Evolutionary conservation across 139 green algal genomes (phyloP), one percentile per base, ranked within the genome.

Genomic region (Ettlia oleoabundans): DNA sequence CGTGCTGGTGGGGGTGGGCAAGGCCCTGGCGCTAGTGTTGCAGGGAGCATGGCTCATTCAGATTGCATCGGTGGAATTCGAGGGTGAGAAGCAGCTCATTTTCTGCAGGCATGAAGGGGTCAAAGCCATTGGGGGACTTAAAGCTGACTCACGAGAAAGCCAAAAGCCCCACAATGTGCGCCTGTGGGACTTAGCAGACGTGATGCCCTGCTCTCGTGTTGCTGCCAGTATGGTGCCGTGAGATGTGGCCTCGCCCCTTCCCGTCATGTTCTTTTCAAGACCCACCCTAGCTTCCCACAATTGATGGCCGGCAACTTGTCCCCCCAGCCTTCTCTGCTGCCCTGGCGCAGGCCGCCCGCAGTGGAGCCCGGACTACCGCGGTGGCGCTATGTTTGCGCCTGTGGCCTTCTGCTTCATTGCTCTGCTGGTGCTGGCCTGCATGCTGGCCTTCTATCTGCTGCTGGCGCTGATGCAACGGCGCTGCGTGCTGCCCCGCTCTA

Each of bases 41-140:
- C 70, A 82, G 24, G 86, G 86, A 2, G 84, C 77, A 21, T 90
- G 86, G 86, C 70, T 90, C 22, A 65, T 80, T 55, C 43, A 84
- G 37, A 84, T 88, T 18, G 86, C 72, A 1, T 35, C 41, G 40
- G 67, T 84, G 35, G 64, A 83, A 51, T 88, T 81, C 55, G 67
- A 68, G 43, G 41, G 76, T 82, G 61, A 82, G 76, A 0, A n/a
- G n/a, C n/a, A n/a, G n/a, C n/a, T n/a, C n/a, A n/a, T n/a, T n/a
- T n/a, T n/a, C n/a, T n/a, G n/a, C n/a, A n/a, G n/a, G n/a, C n/a
- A n/a, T n/a, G n/a, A n/a, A n/a, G n/a, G n/a, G n/a, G n/a, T n/a
- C n/a, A n/a, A n/a, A n/a, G n/a, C n/a, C n/a, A n/a, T n/a, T n/a
- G n/a, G n/a, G n/a, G n/a, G n/a, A n/a, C n/a, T n/a, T n/a, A n/a